Evolutionary conservation across 345 rosid species (phyloP), one percentile per base, ranked within the genome.

Genomic region (Hibiscus tridactylites): DNA sequence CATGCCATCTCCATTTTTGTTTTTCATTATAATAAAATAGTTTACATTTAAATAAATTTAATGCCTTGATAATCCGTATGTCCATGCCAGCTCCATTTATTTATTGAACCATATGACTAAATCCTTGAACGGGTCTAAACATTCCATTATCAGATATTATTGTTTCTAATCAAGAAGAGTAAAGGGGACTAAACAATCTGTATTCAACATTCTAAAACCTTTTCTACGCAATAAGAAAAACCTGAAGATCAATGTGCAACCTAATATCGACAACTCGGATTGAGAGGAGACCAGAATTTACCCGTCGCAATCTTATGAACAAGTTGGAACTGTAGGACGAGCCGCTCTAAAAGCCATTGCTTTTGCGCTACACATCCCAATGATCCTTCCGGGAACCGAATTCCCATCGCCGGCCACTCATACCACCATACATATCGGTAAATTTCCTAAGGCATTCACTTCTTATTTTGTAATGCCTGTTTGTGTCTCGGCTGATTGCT

Each of bases 401-500:
- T 44, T 85, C 85, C 83, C 83, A 87, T 71, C 84, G 89, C 70
- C 87, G 80, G 50, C 72, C 79, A 0, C 76, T 69, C 76, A 92
- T 76, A 63, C 92, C 79, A 31, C 98, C 98, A 46, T 88, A 95
- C 87, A 95, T 82, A 4, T 83, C 78, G 0, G 90, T 71, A 70
- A 95, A 95, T 78, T 73, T 84, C 75, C 52, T 62, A 0, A 95
- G 88, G 82, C 99, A 95, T 15, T 79, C 35, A 3, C 96, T 95
- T 81, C 99, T 86, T 71, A 73, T 74, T 53, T 61, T 73, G 87
- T 92, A 95, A 79, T 95, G 99, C 26, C 39, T 80, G 13, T 88
- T 79, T 2, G 99, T 95, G 81, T 95, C 78, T 66, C 81, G 71
- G 80, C 98, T 92, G 8, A 95, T 92, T 6, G 99, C 99, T 24